These are phyloP conservation scores for Cladosporium austrohemisphaericum DNA, from an alignment of 2,329 filamentous ascomycete genomes.

Conservation along the genomic window DNA sequence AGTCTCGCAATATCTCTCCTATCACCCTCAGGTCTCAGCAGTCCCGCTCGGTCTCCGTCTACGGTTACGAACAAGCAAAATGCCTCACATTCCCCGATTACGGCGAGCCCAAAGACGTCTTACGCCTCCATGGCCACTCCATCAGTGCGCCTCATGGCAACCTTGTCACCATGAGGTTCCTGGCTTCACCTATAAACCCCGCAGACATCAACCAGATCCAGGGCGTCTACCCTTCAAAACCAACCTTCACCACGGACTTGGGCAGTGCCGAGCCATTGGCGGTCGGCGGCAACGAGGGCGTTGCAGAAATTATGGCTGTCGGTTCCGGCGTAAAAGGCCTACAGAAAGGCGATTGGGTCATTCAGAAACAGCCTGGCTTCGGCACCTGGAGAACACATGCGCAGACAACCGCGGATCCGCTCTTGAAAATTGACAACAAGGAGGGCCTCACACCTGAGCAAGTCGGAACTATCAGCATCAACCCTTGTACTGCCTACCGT, in stretches of 20 bases:
- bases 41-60: slow-evolving; percentile 53
- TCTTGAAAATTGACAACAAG: slow-evolving; percentile 68
- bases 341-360: slow-evolving; percentile 83
- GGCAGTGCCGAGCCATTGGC: slow-evolving; percentile 74
- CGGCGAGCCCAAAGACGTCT: slow-evolving; percentile 70
- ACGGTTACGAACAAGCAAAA: slow-evolving; percentile 82
- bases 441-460: slow-evolving; percentile 70
- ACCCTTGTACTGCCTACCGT: slow-evolving; percentile 90
- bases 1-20: background rate
- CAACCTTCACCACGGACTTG: slow-evolving; percentile 69
- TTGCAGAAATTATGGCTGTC: slow-evolving; percentile 78
- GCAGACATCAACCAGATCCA: slow-evolving; percentile 98
- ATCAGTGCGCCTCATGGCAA: slow-evolving; percentile 71
- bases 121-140: slow-evolving; percentile 68
- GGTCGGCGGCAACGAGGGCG: slow-evolving; percentile 85
- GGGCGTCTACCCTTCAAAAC: slow-evolving; percentile 87
- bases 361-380: slow-evolving; percentile 76
- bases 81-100: slow-evolving; percentile 71
- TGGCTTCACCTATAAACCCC: slow-evolving; percentile 90
- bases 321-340: slow-evolving; percentile 62
- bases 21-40: slow-evolving; percentile 17
- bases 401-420: slow-evolving; percentile 54
- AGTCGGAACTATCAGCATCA: slow-evolving; percentile 83
- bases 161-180: slow-evolving; percentile 74
- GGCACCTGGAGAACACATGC: slow-evolving; percentile 96